phyloP scores from a whole-genome alignment of 1,284 basidiomycete species.

The Fistulina hepatica region DNA sequence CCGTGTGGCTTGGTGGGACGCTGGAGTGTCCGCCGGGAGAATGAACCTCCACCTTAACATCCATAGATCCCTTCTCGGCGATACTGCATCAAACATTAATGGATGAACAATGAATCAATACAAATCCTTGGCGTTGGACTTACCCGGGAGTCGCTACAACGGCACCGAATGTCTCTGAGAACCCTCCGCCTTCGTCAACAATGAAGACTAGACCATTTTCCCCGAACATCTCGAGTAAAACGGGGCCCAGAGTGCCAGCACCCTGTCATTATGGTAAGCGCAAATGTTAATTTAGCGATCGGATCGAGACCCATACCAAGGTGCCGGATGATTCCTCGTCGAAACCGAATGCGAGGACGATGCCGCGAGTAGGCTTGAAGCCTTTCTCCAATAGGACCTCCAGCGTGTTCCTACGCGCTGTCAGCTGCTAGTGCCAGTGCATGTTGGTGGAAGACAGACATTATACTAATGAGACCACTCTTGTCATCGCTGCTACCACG shows the following conservation, averaged over 20 bases:
- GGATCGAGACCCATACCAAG: conserved; percentile 15
- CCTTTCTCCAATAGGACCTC: conserved; percentile 32
- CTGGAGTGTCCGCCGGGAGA: conserved; percentile 43
- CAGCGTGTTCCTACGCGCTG: conserved; percentile 23
- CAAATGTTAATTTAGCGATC: background rate
- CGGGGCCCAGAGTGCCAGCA: conserved; percentile 28
- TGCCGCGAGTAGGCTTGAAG: conserved; percentile 33
- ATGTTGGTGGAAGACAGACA: conserved; percentile 28
- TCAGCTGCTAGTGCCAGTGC: background rate
- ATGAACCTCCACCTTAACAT: conserved; percentile 31
- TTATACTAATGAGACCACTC: conserved; percentile 42
- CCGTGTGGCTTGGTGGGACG: conserved; percentile 32
- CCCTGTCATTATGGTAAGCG: conserved; percentile 20
- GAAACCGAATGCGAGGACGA: conserved; percentile 46
- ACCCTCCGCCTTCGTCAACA: conserved; percentile 29
- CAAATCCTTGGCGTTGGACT: too few species aligned
- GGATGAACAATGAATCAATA: too few species aligned
- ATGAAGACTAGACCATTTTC: conserved; percentile 36
- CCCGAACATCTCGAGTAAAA: conserved; percentile 36
- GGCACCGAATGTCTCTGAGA: conserved; percentile 14
- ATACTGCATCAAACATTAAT: too few species aligned
- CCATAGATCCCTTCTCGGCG: conserved; percentile 44
- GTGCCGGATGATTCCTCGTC: conserved; percentile 46
- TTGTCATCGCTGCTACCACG: conserved; percentile 57
- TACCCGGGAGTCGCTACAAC: conserved; percentile 31